Percentiles rank a stretch among this genome's conserved stretches.
phyloP scores from a whole-genome alignment of 1,284 basidiomycete species.

The Apiotrichum akiyoshidainum region DNA sequence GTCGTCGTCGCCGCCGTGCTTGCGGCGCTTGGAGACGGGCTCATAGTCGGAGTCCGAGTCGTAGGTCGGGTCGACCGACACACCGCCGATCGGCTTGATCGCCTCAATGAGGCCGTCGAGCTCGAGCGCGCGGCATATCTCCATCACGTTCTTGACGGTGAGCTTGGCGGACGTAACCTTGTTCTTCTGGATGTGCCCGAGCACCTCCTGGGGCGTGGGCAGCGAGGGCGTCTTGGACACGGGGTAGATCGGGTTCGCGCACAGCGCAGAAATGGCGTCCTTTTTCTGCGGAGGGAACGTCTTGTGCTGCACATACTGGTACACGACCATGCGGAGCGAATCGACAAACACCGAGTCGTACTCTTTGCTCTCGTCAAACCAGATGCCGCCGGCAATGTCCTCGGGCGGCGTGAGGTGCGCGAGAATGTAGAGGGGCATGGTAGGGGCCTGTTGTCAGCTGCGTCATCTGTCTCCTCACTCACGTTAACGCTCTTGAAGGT shows the following conservation, averaged over 20 bases:
- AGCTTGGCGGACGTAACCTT: conserved; percentile 31
- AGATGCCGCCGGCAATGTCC: conserved; percentile 48
- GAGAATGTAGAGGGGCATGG: conserved; percentile 42
- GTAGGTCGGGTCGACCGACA: conserved; percentile 23
- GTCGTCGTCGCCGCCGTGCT: conserved; percentile 17
- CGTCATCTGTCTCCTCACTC: conserved; percentile 10
- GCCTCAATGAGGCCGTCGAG: conserved; percentile 48
- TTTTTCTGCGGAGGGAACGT: conserved; percentile 31
- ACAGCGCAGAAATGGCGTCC: conserved; percentile 22
- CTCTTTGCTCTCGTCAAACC: conserved; percentile 48
- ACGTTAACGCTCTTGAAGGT: conserved; percentile 48
- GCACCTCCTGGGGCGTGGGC: conserved; percentile 36
- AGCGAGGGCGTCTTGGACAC: conserved; percentile 31
- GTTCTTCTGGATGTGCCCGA: conserved; percentile 34
- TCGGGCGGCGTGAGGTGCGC: conserved; percentile 42
- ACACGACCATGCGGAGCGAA: conserved; percentile 33
- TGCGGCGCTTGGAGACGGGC: conserved; percentile 22
- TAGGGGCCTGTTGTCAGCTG: conserved; percentile 34
- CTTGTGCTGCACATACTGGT: conserved; percentile 31
- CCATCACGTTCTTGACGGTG: conserved; percentile 48
- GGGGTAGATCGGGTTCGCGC: conserved; percentile 33
- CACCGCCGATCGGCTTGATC: conserved; percentile 45
- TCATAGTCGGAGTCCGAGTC: conserved; percentile 23
- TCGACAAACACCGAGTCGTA: conserved; percentile 46
- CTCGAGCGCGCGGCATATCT: conserved; percentile 47